Evolutionary conservation across 768 basidiomycete genomes (phyloP), one percentile per base, ranked within the genome.

Genomic region (Strobilomyces echinocephalus): DNA sequence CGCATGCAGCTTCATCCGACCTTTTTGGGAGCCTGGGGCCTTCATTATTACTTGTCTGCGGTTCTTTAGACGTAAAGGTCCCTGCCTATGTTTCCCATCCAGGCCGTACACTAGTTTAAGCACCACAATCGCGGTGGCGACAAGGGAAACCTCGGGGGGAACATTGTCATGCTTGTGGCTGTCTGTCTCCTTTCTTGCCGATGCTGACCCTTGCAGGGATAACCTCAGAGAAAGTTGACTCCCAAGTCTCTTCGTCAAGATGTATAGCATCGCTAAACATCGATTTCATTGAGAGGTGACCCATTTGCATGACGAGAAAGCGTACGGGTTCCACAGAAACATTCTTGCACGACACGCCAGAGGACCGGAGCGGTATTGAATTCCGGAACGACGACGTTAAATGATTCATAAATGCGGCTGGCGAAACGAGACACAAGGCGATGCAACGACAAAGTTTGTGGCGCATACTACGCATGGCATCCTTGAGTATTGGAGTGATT

Each of bases 41-140:
- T 9, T 33, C 31, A 21, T 24, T 42, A 41, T 61, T 54, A 62
- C 54, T 54, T 38, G 39, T 44, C 43, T 57, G 43, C 24, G 16
- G 42, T 42, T 15, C 40, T 28, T 36, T 42, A 30, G 44, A 55
- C 44, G 50, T 46, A 52, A 55, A 40, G 0, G 9, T 33, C 21
- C 57, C 72, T 64, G 83, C 88, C 88, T 79, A 49, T 61, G 52
- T 57, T 72, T 73, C 28, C 84, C 89, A 65, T 94, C 91, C 28
- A 94, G 64, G 1, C 92, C 94, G 62, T 94, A 94, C 24, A 85
- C 79, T 77, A 95, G 77, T 72, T 94, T 95, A 60, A 94, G 74
- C 34, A 84, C 83, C 11, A 91, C 76, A 12, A 93, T 75, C 45
- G 79, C 78, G 14, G 74, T 74, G 2, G 79, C 82, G 41, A 81